phyloP scores from a whole-genome alignment of 768 basidiomycete species.

The Lactarius hengduanensis region DNA sequence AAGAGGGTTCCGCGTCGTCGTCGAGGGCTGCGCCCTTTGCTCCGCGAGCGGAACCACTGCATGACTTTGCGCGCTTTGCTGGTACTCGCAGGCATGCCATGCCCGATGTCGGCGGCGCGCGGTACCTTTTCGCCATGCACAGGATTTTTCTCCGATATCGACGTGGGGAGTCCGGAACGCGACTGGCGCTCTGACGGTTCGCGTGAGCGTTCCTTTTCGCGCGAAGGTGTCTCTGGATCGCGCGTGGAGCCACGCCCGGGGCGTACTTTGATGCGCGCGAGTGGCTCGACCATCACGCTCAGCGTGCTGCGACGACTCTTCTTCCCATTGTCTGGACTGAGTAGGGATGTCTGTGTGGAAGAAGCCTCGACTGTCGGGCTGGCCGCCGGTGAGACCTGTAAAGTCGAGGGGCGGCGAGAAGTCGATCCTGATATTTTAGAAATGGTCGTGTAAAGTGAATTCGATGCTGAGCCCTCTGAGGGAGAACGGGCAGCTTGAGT shows the following conservation, averaged over 20 bases:
- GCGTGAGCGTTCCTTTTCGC: slow-evolving; percentile 36
- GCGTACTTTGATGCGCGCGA: slow-evolving; percentile 50
- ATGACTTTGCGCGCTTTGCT: slow-evolving; percentile 93
- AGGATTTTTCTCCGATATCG: slow-evolving; percentile 30
- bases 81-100: slow-evolving; percentile 65
- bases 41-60: slow-evolving; percentile 93
- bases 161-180: not conserved
- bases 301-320: slow-evolving; percentile 27
- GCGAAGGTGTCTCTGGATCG: slow-evolving; percentile 33
- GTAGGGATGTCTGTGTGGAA: slow-evolving; percentile 34
- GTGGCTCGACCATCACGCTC: slow-evolving; percentile 46
- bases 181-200: slow-evolving; percentile 20
- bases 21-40: slow-evolving; percentile 42
- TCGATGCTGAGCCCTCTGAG: slow-evolving; percentile 33
- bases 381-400: slow-evolving; percentile 33
- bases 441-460: slow-evolving; percentile 32
- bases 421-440: slow-evolving; percentile 28
- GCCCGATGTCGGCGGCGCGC: slow-evolving; percentile 29
- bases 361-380: slow-evolving; percentile 26
- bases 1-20: slow-evolving; percentile 30
- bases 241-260: slow-evolving; percentile 29
- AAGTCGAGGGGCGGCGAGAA: slow-evolving; percentile 35
- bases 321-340: slow-evolving; percentile 38
- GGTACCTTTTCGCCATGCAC: slow-evolving; percentile 37
- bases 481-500: slow-evolving; percentile 43